Evolutionary conservation across 768 basidiomycete species (phyloP).

Genomic region (Rhizopogon sp.): DNA sequence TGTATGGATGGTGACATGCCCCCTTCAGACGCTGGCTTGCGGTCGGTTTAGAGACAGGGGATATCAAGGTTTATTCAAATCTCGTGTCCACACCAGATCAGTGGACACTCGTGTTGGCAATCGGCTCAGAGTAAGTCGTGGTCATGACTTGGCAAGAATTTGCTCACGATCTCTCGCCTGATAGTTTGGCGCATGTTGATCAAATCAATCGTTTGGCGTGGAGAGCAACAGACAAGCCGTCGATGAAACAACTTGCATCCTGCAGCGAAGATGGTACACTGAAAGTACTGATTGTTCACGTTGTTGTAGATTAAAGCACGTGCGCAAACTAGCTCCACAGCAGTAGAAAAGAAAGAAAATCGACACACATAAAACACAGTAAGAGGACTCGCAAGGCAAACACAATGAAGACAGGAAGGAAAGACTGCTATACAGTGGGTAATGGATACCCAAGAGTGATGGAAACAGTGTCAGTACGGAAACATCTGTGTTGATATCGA

Average conservation of each 20-base stretch:
- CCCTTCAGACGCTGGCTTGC: slow-evolving; percentile 54
- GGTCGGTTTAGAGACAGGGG: slow-evolving; percentile 81
- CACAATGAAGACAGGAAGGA: slow-evolving; percentile 1
- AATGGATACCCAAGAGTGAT: slow-evolving; percentile 36
- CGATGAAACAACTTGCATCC: slow-evolving; percentile 61
- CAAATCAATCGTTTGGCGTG: slow-evolving; percentile 82
- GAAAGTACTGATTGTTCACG: slow-evolving; percentile 64
- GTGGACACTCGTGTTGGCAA: slow-evolving; percentile 44
- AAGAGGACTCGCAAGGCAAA: slow-evolving; percentile 14
- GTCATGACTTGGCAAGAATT: slow-evolving; percentile 4
- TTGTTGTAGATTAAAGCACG: slow-evolving; percentile 42
- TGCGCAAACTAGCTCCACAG: slow-evolving; percentile 4
- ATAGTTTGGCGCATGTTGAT: slow-evolving; percentile 67
- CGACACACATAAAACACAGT: slow-evolving; percentile 1
- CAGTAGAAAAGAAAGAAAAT: not conserved
- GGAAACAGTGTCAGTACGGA: slow-evolving; percentile 43
- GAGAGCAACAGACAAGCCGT: slow-evolving; percentile 42
- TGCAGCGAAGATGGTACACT: slow-evolving; percentile 93
- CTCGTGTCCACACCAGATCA: slow-evolving; percentile 20
- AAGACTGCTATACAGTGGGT: slow-evolving; percentile 67
- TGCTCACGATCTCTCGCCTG: not conserved
- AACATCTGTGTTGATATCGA: slow-evolving; percentile 47
- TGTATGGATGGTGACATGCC: not conserved
- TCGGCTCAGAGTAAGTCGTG: slow-evolving; percentile 47
- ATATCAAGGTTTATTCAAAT: slow-evolving; percentile 58